Percentiles rank a stretch among this genome's conserved stretches.
Conservation (phyloP, 2,329 filamentous ascomycete genomes). For the Stagonosporopsis chrysanthemi region DNA sequence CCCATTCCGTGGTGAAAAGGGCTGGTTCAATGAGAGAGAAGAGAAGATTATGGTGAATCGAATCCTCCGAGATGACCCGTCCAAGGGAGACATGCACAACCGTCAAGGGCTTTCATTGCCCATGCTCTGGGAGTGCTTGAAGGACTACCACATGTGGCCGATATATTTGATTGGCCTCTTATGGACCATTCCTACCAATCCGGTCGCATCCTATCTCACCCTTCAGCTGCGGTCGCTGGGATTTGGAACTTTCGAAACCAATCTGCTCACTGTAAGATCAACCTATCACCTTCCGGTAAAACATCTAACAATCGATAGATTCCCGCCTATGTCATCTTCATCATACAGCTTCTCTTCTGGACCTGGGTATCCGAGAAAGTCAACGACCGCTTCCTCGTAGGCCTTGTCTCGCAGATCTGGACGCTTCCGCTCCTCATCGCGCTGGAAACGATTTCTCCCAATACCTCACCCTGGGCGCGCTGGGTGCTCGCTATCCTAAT, state of each 20-base stretch:
- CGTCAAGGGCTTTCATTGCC: conserved; percentile 59
- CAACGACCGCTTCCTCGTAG: conserved; percentile 61
- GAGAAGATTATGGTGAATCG: conserved; percentile 75
- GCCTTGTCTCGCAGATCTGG: conserved; percentile 51
- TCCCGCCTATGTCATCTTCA: conserved; percentile 57
- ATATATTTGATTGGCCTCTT: conserved; percentile 48
- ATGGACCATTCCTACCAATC: conserved; percentile 46
- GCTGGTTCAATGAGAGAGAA: conserved; percentile 72
- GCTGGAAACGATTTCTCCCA: conserved; percentile 42
- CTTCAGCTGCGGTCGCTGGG: conserved; percentile 46
- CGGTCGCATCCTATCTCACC: conserved; percentile 46
- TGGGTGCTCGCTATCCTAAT: conserved; percentile 51
- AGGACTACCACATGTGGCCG: conserved; percentile 64
- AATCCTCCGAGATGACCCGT: conserved; percentile 63
- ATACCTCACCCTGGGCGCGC: conserved; percentile 48
- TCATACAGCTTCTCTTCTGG: conserved; percentile 58
- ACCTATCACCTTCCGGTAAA: no score
- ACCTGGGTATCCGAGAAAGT: conserved; percentile 60
- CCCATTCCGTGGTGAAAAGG: conserved; percentile 64
- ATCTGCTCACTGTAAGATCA: conserved; percentile 44
- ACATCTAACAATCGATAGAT: conserved; percentile 33
- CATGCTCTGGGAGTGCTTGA: conserved; percentile 59
- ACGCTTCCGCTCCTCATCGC: conserved; percentile 49
- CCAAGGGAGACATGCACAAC: conserved; percentile 69
- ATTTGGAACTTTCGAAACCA: conserved; percentile 50